Conservation (phyloP, 306 rosid genomes). For the Hylodesmum podocarpum region DNA sequence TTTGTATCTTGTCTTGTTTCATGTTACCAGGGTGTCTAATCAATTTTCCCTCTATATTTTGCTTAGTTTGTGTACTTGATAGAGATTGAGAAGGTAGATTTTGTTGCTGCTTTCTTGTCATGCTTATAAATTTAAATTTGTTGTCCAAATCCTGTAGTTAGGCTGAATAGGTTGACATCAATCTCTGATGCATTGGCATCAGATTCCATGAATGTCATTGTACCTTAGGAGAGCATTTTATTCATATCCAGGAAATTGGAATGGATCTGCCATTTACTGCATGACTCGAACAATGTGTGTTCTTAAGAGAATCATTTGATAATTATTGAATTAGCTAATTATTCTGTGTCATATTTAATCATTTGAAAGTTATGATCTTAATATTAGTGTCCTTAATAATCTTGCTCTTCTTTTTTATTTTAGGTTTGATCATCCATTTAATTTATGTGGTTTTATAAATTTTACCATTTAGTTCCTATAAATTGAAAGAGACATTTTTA, state of each 20-base stretch:
- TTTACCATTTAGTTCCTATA: background rate
- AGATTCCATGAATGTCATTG: conserved; percentile 2
- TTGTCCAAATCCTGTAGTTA: conserved; percentile 14
- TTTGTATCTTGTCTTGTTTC: conserved; percentile 2
- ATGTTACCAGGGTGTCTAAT: background rate
- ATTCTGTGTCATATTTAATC: background rate
- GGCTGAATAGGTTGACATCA: background rate
- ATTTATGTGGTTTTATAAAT: background rate
- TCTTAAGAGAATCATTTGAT: background rate
- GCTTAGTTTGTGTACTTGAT: background rate
- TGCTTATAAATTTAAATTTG: conserved; percentile 3
- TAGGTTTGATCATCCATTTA: too few relatives aligned
- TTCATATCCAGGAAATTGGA: background rate
- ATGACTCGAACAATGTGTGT: background rate
- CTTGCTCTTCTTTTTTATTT: background rate
- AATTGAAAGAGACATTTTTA: too few relatives aligned
- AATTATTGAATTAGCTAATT: background rate
- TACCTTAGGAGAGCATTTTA: background rate
- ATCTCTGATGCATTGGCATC: background rate
- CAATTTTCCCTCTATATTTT: background rate
- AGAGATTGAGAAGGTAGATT: conserved; percentile 21
- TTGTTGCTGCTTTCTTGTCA: background rate
- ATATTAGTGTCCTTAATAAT: background rate
- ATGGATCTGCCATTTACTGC: background rate
- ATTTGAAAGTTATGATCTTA: background rate